Evolutionary conservation across 1,284 basidiomycete genomes (phyloP).

Genomic region (Flammula alnicola): DNA sequence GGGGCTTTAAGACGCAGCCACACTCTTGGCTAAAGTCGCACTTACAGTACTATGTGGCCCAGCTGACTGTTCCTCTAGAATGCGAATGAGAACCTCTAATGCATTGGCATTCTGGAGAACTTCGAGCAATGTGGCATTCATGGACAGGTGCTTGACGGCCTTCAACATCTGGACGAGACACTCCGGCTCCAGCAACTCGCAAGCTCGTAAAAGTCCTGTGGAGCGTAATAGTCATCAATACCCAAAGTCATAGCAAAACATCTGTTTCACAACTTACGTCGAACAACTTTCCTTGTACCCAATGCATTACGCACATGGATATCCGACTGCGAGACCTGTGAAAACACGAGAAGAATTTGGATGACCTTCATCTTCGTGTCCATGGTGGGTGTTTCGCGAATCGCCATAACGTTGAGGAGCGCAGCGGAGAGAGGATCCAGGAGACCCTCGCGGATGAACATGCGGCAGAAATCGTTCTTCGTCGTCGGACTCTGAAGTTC

Average conservation of each 20-base stretch:
- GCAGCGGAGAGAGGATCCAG: conserved; percentile 93
- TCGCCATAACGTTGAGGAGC: conserved; percentile 85
- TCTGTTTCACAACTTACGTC: conserved; percentile 78
- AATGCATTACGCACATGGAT: conserved; percentile 90
- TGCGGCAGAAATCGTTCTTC: conserved; percentile 97
- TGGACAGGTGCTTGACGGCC: conserved; percentile 95
- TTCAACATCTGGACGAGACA: conserved; percentile 90
- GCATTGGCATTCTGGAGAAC: conserved; percentile 96
- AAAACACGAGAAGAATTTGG: conserved; percentile 90
- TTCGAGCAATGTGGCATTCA: conserved; percentile 88
- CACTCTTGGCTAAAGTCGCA: conserved; percentile 17
- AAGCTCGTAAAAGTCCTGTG: conserved; percentile 87
- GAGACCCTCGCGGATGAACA: conserved; percentile 96
- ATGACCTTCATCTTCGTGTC: conserved; percentile 90
- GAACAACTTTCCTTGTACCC: conserved; percentile 86
- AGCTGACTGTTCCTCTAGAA: conserved; percentile 82
- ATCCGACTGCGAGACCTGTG: conserved; percentile 94
- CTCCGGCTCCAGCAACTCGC: conserved; percentile 82
- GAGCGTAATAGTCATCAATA: no score
- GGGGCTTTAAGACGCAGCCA: conserved; percentile 6
- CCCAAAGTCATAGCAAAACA: no score
- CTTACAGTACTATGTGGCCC: conserved; percentile 83
- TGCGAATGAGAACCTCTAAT: conserved; percentile 86
- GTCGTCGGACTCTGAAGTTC: conserved; percentile 95
- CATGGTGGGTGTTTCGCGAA: conserved; percentile 65